phyloP scores from a whole-genome alignment of 306 rosid species.

The Vigna radiata region DNA sequence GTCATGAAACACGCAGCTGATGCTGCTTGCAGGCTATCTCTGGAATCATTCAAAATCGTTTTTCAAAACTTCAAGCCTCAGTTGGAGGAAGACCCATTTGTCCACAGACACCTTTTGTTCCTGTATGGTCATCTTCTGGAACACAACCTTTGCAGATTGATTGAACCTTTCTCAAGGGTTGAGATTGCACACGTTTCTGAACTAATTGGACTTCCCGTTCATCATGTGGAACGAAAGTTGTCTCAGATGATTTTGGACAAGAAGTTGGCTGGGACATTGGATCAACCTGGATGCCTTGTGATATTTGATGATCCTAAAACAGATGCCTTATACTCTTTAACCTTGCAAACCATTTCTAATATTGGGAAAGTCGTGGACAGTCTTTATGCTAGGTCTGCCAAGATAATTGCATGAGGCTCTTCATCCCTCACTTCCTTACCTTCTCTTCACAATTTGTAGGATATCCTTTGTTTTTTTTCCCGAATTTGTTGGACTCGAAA shows the following conservation, averaged over 20 bases:
- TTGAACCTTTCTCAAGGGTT: slow-evolving; percentile 92
- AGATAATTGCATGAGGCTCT: slow-evolving; percentile 76
- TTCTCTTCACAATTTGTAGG: background rate
- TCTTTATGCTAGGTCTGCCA: slow-evolving; percentile 90
- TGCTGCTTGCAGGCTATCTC: slow-evolving; percentile 64
- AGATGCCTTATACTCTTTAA: slow-evolving; percentile 59
- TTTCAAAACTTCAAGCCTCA: slow-evolving; percentile 76
- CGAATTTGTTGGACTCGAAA: slow-evolving; percentile 2
- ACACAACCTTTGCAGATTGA: slow-evolving; percentile 92
- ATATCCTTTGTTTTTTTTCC: background rate
- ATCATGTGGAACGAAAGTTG: slow-evolving; percentile 61
- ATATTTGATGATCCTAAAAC: slow-evolving; percentile 61
- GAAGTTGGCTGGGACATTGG: slow-evolving; percentile 78
- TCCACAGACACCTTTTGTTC: slow-evolving; percentile 87
- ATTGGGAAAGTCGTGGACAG: slow-evolving; percentile 91
- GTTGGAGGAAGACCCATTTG: slow-evolving; percentile 92
- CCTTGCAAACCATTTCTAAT: slow-evolving; percentile 81
- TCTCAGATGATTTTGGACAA: slow-evolving; percentile 69
- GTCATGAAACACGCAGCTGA: no score
- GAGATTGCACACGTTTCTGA: slow-evolving; percentile 88
- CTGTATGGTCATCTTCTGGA: slow-evolving; percentile 82
- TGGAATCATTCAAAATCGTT: slow-evolving; percentile 77
- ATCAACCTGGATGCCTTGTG: slow-evolving; percentile 79
- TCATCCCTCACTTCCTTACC: background rate
- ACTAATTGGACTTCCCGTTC: slow-evolving; percentile 76